Percentiles rank a stretch among this genome's conserved stretches.
Evolutionary conservation across 257 asterid species (phyloP).

Genomic region (Vinca minor): DNA sequence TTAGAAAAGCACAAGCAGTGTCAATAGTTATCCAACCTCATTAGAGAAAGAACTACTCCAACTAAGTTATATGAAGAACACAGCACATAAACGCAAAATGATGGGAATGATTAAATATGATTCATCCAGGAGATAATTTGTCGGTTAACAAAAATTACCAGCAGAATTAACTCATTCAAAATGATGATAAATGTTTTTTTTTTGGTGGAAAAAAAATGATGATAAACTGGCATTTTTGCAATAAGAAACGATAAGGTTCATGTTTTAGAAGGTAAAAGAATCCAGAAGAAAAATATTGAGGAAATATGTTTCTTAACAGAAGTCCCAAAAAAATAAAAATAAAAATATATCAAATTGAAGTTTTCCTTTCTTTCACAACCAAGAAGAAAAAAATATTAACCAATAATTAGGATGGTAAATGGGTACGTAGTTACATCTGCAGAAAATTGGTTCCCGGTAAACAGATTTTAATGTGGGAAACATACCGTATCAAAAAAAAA

Average conservation of each 20-base stretch:
- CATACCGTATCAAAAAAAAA: too few species aligned
- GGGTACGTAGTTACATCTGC: too few species aligned
- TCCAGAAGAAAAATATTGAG: background rate
- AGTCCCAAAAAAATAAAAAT: background rate
- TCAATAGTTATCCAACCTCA: slow-evolving; percentile 17
- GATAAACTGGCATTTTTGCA: too few species aligned
- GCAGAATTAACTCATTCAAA: background rate
- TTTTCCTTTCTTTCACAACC: too few species aligned
- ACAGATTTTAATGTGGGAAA: too few species aligned
- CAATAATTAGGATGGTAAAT: too few species aligned
- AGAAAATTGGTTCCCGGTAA: too few species aligned
- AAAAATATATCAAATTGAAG: too few species aligned
- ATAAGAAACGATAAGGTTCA: background rate
- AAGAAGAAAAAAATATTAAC: too few species aligned
- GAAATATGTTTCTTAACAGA: background rate
- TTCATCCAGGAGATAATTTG: background rate
- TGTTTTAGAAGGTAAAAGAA: background rate
- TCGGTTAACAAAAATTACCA: background rate
- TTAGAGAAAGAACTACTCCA: slow-evolving; percentile 8
- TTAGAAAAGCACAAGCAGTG: slow-evolving; percentile 30
- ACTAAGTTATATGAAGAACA: background rate
- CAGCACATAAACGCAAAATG: background rate
- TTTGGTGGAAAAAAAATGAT: too few species aligned
- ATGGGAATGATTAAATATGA: background rate
- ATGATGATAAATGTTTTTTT: background rate